Base-by-base conservation (phyloP, 345 rosid species). In the Kandelia obovata region DNA sequence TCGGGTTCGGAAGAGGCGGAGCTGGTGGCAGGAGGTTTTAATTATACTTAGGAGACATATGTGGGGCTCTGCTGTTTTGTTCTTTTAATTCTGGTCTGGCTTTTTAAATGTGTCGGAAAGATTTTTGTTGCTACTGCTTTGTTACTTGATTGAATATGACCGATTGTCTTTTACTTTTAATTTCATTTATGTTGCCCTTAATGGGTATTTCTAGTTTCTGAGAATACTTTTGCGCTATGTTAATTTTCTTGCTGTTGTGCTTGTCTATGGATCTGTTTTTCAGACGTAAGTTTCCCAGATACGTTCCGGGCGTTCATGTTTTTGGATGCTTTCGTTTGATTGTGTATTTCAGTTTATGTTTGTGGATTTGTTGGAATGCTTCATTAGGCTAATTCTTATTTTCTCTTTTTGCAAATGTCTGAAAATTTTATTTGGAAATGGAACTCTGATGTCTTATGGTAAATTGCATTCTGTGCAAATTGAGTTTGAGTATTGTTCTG, bases 1-100 rank as follows among this genome's bases (percentile, higher is more conserved):
- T 70, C 9, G 85, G 75, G 13, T 67, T 66, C n/a, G 86, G 84
- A 2, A 62, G 82, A 0, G 82, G 78, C 15, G 79, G 71, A 5
- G 43, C 62, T 43, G 73, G 76, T n/a, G 74, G 83, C 28, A 68
- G 76, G 58, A 84, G 81, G 79, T 82, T 34, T 78, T 83, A 56
- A 49, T 9, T 8, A 35, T 16, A 37, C 60, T 39, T 53, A 35
- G 21, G 15, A 23, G 15, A 31, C 27, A 0, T 11, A 49, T 31
- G 11, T 53, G 11, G 58, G 37, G 20, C 11, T 26, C 43, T 11
- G 47, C 5, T 43, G 49, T 43, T 43, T 43, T 43, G 17, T 43
- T 43, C 32, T 34, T 28, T 27, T 52, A 13, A 6, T 13, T 60
- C 57, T 34, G 51, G 10, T 23, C 8, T 7, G 2, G 72, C 23